Evolutionary conservation across 495 filamentous ascomycete species (phyloP).

Genomic region (Astrothelium subdiscretum): DNA sequence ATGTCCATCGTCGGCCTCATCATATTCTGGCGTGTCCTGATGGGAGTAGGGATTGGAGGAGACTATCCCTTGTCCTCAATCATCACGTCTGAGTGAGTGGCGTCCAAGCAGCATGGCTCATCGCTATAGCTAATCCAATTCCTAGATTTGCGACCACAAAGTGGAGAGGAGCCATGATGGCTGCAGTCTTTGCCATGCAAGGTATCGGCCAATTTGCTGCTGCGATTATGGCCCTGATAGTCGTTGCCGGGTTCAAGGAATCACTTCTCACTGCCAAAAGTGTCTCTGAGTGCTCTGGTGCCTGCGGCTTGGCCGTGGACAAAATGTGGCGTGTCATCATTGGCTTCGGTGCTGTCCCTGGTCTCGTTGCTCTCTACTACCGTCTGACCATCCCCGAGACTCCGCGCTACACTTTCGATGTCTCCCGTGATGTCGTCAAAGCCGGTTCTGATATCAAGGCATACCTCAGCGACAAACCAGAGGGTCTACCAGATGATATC

Average conservation of each 20-base stretch:
- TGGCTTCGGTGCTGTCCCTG: slow-evolving; percentile 71
- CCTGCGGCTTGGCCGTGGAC: slow-evolving; percentile 59
- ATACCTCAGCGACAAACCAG: slow-evolving; percentile 23
- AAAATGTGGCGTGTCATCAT: slow-evolving; percentile 79
- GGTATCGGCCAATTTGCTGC: slow-evolving; percentile 65
- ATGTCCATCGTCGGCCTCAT: slow-evolving; percentile 65
- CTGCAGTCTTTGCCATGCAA: slow-evolving; percentile 76
- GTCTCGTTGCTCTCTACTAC: slow-evolving; percentile 65
- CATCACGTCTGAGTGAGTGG: slow-evolving; percentile 64
- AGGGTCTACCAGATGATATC: slow-evolving; percentile 54
- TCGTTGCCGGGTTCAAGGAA: slow-evolving; percentile 61
- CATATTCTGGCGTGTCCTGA: slow-evolving; percentile 82
- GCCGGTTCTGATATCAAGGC: slow-evolving; percentile 53
- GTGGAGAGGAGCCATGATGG: slow-evolving; percentile 83
- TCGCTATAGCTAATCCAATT: slow-evolving; percentile 16
- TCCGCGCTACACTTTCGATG: slow-evolving; percentile 74
- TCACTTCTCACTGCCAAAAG: slow-evolving; percentile 42
- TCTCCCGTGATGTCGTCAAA: slow-evolving; percentile 59
- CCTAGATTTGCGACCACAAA: slow-evolving; percentile 66
- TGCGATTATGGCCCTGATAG: slow-evolving; percentile 58
- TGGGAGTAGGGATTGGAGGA: slow-evolving; percentile 35
- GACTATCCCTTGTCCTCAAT: slow-evolving; percentile 79
- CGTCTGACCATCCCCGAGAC: slow-evolving; percentile 84
- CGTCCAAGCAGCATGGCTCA: neutral
- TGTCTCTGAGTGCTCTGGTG: slow-evolving; percentile 45